phyloP scores from a whole-genome alignment of 345 rosid genomes.

The Bruguiera sexangula region DNA sequence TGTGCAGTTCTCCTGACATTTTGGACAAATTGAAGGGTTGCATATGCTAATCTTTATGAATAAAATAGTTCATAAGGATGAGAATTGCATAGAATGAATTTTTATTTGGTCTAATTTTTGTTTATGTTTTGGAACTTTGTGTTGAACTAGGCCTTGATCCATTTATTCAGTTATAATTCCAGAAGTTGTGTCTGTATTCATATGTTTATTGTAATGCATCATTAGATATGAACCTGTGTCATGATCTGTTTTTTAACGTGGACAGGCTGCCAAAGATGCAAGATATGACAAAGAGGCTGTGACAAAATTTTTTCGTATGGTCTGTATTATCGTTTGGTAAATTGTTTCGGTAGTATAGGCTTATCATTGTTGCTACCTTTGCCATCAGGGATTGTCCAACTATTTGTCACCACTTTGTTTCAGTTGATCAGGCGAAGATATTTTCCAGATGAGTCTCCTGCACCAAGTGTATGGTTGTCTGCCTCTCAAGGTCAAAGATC shows the following conservation, averaged over 20 bases:
- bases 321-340: conserved; percentile 30
- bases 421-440: conserved; percentile 97
- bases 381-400: conserved; percentile 7
- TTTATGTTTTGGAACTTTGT: no score
- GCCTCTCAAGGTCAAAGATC: conserved; percentile 51
- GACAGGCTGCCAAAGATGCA: conserved; percentile 94
- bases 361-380: background rate
- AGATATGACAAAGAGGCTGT: conserved; percentile 95
- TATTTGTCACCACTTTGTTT: conserved; percentile 10
- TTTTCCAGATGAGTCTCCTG: conserved; percentile 77
- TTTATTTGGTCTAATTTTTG: no score
- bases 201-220: background rate
- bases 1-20: no score
- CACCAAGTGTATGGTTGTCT: conserved; percentile 77
- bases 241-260: conserved; percentile 17
- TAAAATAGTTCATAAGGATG: no score
- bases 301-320: conserved; percentile 74
- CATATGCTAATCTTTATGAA: no score
- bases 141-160: no score
- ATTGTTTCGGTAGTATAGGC: background rate
- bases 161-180: no score
- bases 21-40: no score
- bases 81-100: no score
- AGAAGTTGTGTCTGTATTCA: no score
- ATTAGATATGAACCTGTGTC: background rate